Evolutionary conservation across 208 protist species (phyloP).

Genomic region (Trypanosoma cruzi): DNA sequence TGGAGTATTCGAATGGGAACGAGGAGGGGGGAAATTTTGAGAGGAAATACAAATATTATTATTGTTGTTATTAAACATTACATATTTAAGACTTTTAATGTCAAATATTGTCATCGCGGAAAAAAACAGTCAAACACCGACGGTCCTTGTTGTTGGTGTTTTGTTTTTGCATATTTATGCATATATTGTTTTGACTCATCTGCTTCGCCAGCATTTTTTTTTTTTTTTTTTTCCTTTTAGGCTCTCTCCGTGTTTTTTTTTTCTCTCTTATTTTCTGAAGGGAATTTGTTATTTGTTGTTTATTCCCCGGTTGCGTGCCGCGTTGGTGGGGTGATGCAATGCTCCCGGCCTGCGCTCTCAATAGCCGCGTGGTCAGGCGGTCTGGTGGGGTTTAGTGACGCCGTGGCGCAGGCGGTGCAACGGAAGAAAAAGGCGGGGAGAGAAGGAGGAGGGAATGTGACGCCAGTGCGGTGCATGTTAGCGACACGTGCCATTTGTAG

Average conservation of each 20-base stretch:
- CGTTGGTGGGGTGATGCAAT: background rate
- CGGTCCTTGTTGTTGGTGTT: no score
- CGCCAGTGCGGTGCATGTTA: constrained; percentile 65
- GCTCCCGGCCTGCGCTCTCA: constrained; percentile 10
- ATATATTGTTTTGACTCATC: no score
- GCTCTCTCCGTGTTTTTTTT: background rate
- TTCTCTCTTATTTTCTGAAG: no score
- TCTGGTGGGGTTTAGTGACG: constrained; percentile 13
- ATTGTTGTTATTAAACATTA: constrained; percentile 18
- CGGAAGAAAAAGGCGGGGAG: no score
- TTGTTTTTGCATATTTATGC: no score
- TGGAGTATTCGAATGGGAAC: no score
- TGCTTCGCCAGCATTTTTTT: no score
- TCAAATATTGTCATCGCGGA: no score
- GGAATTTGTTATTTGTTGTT: background rate
- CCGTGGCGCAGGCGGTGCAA: constrained; percentile 28
- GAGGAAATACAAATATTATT: no score
- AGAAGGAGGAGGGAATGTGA: background rate
- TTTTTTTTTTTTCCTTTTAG: background rate
- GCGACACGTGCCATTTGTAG: constrained; percentile 47
- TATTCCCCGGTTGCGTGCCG: background rate
- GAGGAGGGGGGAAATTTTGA: no score
- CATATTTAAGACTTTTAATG: no score
- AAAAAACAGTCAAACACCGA: no score
- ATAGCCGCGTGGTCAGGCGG: constrained; percentile 16